Conservation (phyloP, 306 rosid species). For the Quillaja saponaria region DNA sequence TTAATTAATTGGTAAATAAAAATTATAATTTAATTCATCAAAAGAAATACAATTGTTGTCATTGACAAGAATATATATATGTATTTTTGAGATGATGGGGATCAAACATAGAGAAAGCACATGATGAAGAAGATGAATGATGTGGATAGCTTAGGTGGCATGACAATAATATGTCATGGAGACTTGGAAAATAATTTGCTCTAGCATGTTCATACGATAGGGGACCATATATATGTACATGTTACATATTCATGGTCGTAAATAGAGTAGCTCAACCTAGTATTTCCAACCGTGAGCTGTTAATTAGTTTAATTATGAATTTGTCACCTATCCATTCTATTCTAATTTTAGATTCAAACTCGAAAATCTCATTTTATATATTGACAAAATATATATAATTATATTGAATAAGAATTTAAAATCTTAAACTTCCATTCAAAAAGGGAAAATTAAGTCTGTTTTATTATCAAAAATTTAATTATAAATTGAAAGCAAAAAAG, state of each 20-base stretch:
- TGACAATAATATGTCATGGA: constrained; percentile 54
- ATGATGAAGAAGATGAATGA: constrained; percentile 45
- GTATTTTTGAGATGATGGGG: constrained; percentile 39
- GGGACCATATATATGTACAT: constrained; percentile 59
- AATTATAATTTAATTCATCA: not conserved
- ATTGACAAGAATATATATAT: not conserved
- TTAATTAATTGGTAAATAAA: too few relatives aligned
- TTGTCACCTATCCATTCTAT: too few relatives aligned
- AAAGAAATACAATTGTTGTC: not conserved
- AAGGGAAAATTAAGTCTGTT: too few relatives aligned
- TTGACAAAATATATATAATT: too few relatives aligned
- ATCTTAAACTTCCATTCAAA: too few relatives aligned
- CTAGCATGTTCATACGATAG: constrained; percentile 38
- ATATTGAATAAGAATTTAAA: too few relatives aligned
- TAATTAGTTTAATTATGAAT: too few relatives aligned
- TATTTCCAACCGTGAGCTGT: too few relatives aligned
- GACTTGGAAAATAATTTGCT: constrained; percentile 40
- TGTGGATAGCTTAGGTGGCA: constrained; percentile 59
- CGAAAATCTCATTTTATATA: too few relatives aligned
- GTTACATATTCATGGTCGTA: constrained; percentile 41
- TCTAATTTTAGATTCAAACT: too few relatives aligned
- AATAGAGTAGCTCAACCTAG: not conserved
- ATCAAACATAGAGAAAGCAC: constrained; percentile 49
- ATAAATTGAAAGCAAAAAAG: too few relatives aligned
- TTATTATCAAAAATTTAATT: too few relatives aligned